A percentile compares a stretch with the other conserved stretches of the same genome.
These are phyloP conservation scores for Vickermania ingenoplastis DNA, from an alignment of 208 protist species.

Conservation along the genomic window DNA sequence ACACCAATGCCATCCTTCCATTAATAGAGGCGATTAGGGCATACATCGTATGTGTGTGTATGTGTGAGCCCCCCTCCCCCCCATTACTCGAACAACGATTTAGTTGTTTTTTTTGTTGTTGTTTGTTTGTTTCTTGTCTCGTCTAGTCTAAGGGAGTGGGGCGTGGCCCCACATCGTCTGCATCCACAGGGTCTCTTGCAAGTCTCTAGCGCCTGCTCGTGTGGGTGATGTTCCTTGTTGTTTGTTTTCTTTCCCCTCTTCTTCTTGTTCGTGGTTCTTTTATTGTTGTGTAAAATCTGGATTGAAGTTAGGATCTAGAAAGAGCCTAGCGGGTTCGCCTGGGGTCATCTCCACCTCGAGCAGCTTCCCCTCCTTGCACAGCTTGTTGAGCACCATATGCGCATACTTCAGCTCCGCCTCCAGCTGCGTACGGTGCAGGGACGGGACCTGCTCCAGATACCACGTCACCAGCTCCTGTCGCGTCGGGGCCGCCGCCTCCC, in stretches of 20 bases:
- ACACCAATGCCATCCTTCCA: no score
- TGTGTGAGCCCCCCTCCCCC: background rate
- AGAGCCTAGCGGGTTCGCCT: slow-evolving; percentile 51
- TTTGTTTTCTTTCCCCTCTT: no score
- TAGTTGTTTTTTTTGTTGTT: no score
- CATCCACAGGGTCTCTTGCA: no score
- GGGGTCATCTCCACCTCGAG: slow-evolving; percentile 70
- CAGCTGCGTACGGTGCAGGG: slow-evolving; percentile 63
- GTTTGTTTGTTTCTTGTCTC: no score
- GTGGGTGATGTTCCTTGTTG: no score
- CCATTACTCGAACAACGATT: slow-evolving; percentile 1
- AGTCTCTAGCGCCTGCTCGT: no score
- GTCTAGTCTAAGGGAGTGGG: no score
- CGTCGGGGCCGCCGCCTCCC: slow-evolving; percentile 60
- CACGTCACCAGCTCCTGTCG: slow-evolving; percentile 70
- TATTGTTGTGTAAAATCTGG: slow-evolving; percentile 44
- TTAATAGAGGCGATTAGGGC: no score
- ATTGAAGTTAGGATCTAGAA: slow-evolving; percentile 83
- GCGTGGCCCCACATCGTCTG: no score
- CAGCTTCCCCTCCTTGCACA: slow-evolving; percentile 78
- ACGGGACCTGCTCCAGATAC: slow-evolving; percentile 84
- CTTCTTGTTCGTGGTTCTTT: no score
- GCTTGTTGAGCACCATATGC: slow-evolving; percentile 62
- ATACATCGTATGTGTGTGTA: background rate
- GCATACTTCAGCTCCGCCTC: slow-evolving; percentile 74